Base-by-base conservation (phyloP, 208 protist species). In the Spongospora subterranea region DNA sequence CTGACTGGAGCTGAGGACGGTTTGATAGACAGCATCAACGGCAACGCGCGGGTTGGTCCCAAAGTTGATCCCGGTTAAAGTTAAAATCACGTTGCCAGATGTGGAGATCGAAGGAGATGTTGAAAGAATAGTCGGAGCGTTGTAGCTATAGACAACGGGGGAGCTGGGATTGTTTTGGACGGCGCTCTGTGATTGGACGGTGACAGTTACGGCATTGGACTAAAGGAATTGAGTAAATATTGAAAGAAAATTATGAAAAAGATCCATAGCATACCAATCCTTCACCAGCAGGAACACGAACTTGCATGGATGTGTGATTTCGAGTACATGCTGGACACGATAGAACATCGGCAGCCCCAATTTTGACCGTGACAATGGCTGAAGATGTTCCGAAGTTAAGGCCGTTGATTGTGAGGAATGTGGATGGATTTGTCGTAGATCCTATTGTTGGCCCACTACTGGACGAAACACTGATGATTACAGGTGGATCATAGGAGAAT, bases 11-110 rank as follows among this genome's bases (percentile, higher is more conserved):
- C 17, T 82, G 6, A 82, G n/a, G 13, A 82, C 35, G 6, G 71
- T 82, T 20, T 82, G n/a, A 43, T 82, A 82, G 6, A 35, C n/a
- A 20, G 17, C 71, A 43, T 82, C 71, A 43, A 82, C 71, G n/a
- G 71, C 6, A 20, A 82, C 6, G 6, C 6, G 35, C n/a, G n/a
- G 35, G 35, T 35, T 43, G 6, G 71, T 43, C 6, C 71, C 50
- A 60, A 60, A 60, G 24, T 24, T 60, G 6, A 24, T 60, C 24
- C 50, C 50, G 6, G 6, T 6, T 60, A 60, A 29, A 60, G 50
- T 60, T 6, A 60, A 6, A 60, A 60, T 60, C 50, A 29, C 13
- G 24, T 60, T 60, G 24, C 50, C 50, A 60, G 50, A 60, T 60
- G 50, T 60, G 6, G 50, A 60, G 6, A 60, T 60, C 6, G 24